Evolutionary conservation across 805 yeast genomes (phyloP).

Genomic region (Monosporozyma siamensis): DNA sequence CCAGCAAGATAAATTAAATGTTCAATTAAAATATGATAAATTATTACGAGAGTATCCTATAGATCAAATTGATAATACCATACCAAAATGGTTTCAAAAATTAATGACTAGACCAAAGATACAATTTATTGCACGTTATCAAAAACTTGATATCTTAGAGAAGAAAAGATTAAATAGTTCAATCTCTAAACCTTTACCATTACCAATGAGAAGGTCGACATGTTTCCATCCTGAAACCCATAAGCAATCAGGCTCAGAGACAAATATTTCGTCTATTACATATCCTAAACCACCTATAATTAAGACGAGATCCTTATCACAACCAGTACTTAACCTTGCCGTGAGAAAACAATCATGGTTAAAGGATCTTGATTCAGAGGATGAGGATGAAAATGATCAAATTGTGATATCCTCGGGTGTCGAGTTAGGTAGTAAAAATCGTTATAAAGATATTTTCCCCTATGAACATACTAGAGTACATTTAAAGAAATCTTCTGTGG

Average conservation of each 20-base stretch:
- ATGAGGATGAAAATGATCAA: slow-evolving; percentile 15
- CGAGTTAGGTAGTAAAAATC: slow-evolving; percentile 69
- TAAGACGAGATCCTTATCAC: slow-evolving; percentile 15
- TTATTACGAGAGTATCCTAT: slow-evolving; percentile 10
- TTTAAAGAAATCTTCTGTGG: slow-evolving; percentile 27
- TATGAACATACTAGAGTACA: slow-evolving; percentile 79
- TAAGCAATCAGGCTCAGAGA: slow-evolving; percentile 5
- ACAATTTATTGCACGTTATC: slow-evolving; percentile 43
- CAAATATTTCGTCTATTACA: slow-evolving; percentile 3
- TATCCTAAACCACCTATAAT: slow-evolving; percentile 2
- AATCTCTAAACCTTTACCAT: slow-evolving; percentile 5
- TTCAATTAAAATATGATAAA: slow-evolving; percentile 19
- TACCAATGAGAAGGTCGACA: neutral
- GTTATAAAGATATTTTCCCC: slow-evolving; percentile 84
- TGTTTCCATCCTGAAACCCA: slow-evolving; percentile 1
- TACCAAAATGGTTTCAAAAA: slow-evolving; percentile 49
- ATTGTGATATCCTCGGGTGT: slow-evolving; percentile 60
- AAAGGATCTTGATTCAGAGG: slow-evolving; percentile 13
- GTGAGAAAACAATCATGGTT: slow-evolving; percentile 9
- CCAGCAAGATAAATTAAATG: slow-evolving; percentile 16
- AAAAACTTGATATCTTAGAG: slow-evolving; percentile 59
- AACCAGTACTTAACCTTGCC: slow-evolving; percentile 9
- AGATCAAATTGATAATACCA: slow-evolving; percentile 14
- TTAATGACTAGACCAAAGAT: slow-evolving; percentile 21
- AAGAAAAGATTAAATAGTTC: slow-evolving; percentile 47